These are phyloP conservation scores for Penicillium chermesinum DNA, from an alignment of 495 filamentous ascomycete genomes.

Conservation along the genomic window DNA sequence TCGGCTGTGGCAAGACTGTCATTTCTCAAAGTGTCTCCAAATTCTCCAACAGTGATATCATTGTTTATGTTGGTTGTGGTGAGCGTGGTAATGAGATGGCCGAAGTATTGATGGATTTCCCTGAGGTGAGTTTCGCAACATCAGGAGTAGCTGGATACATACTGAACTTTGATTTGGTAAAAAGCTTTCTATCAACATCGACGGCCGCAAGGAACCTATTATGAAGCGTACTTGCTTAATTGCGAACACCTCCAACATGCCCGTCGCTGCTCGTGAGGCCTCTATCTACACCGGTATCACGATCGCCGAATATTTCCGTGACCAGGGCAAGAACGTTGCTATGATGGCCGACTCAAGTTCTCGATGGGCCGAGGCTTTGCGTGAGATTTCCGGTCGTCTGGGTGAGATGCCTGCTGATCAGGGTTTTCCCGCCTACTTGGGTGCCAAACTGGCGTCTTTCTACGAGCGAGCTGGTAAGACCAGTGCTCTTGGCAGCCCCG, in stretches of 20 bases:
- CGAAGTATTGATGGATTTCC: constrained; percentile 99
- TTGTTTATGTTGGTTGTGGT: constrained; percentile 97
- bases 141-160: background rate
- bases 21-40: constrained; percentile 98
- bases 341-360: constrained; percentile 99
- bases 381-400: constrained; percentile 97
- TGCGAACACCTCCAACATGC: constrained; percentile 99
- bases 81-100: constrained; percentile 99
- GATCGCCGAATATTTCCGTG: constrained; percentile 96
- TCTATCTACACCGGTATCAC: constrained; percentile 99
- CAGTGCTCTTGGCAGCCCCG: constrained; percentile 78
- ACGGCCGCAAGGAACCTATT: constrained; percentile 93
- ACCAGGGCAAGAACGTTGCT: constrained; percentile 94
- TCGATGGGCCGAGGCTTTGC: constrained; percentile 95
- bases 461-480: constrained; percentile 96
- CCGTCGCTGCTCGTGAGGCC: constrained; percentile 95
- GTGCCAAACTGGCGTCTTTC: constrained; percentile 95
- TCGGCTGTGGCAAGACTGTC: constrained; percentile 99
- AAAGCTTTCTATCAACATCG: constrained; percentile 80
- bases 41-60: constrained; percentile 99
- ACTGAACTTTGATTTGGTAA: constrained; percentile 2
- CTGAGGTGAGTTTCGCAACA: constrained; percentile 49
- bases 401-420: constrained; percentile 99
- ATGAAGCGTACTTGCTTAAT: constrained; percentile 99
- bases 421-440: constrained; percentile 96